Conservation (phyloP, 139 green algal species). For the Tetraselmis chui region DNA sequence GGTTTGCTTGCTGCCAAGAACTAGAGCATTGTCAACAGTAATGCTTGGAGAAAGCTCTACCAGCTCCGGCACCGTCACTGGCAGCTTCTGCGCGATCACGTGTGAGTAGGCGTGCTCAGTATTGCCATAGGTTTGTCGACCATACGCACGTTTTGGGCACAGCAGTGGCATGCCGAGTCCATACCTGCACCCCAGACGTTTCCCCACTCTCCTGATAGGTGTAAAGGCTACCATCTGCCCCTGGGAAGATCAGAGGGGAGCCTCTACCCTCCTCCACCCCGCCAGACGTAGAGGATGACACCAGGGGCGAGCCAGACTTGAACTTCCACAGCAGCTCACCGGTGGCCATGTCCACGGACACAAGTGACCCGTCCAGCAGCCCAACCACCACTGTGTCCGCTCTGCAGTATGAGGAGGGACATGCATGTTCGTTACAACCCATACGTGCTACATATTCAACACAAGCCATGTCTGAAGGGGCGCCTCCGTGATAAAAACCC, state of each 20-base stretch:
- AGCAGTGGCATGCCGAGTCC: not conserved
- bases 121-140: not conserved
- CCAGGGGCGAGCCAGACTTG: conserved; percentile 66
- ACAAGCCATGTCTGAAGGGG: no score
- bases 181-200: conserved; percentile 36
- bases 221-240: conserved; percentile 83
- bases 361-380: conserved; percentile 72
- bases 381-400: conserved; percentile 51
- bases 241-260: conserved; percentile 69
- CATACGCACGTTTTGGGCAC: not conserved
- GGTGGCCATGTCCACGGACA: conserved; percentile 53
- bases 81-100: conserved; percentile 55
- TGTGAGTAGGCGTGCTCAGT: not conserved
- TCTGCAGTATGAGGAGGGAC: no score
- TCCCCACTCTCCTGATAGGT: conserved; percentile 37
- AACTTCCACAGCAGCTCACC: conserved; percentile 70
- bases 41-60: conserved; percentile 71
- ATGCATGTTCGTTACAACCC: no score
- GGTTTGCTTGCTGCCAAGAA: conserved; percentile 64
- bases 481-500: no score
- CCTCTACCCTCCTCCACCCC: not conserved
- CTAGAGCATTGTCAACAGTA: conserved; percentile 69
- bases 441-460: no score
- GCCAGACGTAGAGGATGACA: conserved; percentile 27
- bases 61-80: conserved; percentile 73